phyloP scores from a whole-genome alignment of 1,284 basidiomycete genomes.

The Salmacisia buchloeana region DNA sequence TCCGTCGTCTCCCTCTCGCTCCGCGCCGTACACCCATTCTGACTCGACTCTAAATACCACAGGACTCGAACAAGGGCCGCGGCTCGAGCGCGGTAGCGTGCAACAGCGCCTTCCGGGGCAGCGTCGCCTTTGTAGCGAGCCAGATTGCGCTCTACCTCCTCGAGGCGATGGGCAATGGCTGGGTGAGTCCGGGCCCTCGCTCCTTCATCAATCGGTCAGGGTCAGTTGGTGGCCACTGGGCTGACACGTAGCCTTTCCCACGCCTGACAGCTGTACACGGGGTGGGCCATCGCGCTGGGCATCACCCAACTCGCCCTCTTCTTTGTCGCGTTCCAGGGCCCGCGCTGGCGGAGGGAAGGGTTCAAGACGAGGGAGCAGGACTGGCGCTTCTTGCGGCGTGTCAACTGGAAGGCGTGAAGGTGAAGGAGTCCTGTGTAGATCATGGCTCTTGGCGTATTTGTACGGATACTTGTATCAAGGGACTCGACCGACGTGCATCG shows the following conservation, averaged over 20 bases:
- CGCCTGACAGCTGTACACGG: slow-evolving; percentile 15
- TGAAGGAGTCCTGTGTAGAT: too few species aligned
- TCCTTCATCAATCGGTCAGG: too few species aligned
- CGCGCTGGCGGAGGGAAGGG: slow-evolving; percentile 1
- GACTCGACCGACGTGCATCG: too few species aligned
- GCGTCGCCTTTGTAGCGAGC: slow-evolving; percentile 65
- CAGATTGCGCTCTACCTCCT: slow-evolving; percentile 67
- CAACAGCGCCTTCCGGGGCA: slow-evolving; percentile 67
- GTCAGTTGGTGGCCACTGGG: too few species aligned
- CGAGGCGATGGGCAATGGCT: slow-evolving; percentile 41
- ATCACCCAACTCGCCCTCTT: not conserved
- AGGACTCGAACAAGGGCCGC: slow-evolving; percentile 67
- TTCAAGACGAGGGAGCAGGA: slow-evolving; percentile 1
- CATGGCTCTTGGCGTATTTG: too few species aligned
- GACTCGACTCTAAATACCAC: not conserved
- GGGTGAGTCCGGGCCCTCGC: not conserved
- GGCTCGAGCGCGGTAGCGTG: slow-evolving; percentile 64
- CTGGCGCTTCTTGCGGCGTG: not conserved
- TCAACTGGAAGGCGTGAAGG: slow-evolving; percentile 4
- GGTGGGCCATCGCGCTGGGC: slow-evolving; percentile 15
- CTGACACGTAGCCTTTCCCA: too few species aligned
- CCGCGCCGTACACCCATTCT: not conserved
- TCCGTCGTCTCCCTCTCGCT: not conserved
- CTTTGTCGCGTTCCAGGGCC: slow-evolving; percentile 3
- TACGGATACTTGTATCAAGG: too few species aligned